These are phyloP conservation scores for Saccharum spontaneum DNA, from an alignment of 176 grass and related monocot genomes.

Conservation along the genomic window DNA sequence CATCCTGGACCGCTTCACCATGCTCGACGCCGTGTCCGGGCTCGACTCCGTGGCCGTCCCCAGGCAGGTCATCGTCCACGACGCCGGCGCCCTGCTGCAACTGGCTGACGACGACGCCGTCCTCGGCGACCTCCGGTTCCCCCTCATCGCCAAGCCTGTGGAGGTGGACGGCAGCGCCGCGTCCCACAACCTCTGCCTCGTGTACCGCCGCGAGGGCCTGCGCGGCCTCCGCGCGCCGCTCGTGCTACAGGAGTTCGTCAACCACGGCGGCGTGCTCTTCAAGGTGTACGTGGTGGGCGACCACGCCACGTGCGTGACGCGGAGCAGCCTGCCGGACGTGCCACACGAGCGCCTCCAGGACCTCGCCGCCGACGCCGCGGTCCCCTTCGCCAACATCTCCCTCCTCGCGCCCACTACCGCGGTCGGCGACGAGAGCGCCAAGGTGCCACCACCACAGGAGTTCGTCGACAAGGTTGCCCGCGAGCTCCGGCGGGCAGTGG, in stretches of 20 bases:
- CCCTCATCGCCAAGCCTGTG: slow-evolving; percentile 78
- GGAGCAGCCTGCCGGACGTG: slow-evolving; percentile 77
- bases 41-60: slow-evolving; percentile 40
- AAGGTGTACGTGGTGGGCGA: slow-evolving; percentile 74
- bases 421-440: neutral
- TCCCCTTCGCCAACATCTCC: slow-evolving; percentile 75
- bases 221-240: slow-evolving; percentile 47
- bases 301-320: slow-evolving; percentile 57
- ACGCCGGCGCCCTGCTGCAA: slow-evolving; percentile 26
- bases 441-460: slow-evolving; percentile 40
- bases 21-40: slow-evolving; percentile 64
- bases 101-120: neutral
- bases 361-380: slow-evolving; percentile 11
- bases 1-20: slow-evolving; percentile 78
- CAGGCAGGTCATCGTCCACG: slow-evolving; percentile 45
- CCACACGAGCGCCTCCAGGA: slow-evolving; percentile 39
- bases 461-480: slow-evolving; percentile 56
- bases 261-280: slow-evolving; percentile 82
- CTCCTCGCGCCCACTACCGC: slow-evolving; percentile 6
- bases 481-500: slow-evolving; percentile 53
- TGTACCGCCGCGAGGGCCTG: slow-evolving; percentile 61
- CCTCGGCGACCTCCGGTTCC: slow-evolving; percentile 49
- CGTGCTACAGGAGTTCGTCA: slow-evolving; percentile 82
- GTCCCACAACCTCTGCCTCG: slow-evolving; percentile 73
- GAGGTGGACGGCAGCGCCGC: slow-evolving; percentile 52